These are phyloP conservation scores for Yamadazyma spencermartinsiae DNA, from an alignment of 1,139 yeast species.

Conservation along the genomic window DNA sequence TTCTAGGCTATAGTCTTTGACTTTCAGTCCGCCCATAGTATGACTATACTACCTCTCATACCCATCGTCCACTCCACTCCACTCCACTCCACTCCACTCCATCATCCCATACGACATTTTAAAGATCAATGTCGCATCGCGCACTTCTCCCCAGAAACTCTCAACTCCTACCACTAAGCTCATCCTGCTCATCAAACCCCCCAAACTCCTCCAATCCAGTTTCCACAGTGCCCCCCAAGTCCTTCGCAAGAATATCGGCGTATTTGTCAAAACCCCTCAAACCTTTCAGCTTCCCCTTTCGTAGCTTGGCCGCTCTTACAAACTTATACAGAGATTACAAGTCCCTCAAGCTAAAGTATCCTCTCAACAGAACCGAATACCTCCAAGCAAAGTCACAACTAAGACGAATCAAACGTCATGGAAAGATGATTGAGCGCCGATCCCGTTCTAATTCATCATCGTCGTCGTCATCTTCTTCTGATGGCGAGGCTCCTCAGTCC, in stretches of 20 bases:
- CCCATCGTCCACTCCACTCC: no score
- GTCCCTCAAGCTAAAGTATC: slow-evolving; percentile 20
- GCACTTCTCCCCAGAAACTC: no score
- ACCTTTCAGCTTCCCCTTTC: neutral
- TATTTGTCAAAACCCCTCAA: slow-evolving; percentile 17
- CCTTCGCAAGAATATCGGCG: slow-evolving; percentile 23
- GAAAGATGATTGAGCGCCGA: slow-evolving; percentile 13
- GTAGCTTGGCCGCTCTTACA: slow-evolving; percentile 16
- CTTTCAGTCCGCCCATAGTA: no score
- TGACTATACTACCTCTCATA: no score
- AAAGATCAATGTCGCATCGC: no score
- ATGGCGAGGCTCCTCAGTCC: slow-evolving; percentile 9
- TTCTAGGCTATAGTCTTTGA: no score
- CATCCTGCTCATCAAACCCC: no score
- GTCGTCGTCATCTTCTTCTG: neutral
- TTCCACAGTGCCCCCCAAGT: neutral
- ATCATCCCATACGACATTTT: no score
- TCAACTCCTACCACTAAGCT: neutral
- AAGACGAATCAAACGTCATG: slow-evolving; percentile 18
- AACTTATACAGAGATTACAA: slow-evolving; percentile 26
- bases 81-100: no score
- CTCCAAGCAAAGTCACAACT: slow-evolving; percentile 11
- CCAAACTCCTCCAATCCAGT: neutral
- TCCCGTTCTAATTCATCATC: neutral
- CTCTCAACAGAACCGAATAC: slow-evolving; percentile 16